Evolutionary conservation across 768 basidiomycete species (phyloP).

Genomic region (Collybia sp.): DNA sequence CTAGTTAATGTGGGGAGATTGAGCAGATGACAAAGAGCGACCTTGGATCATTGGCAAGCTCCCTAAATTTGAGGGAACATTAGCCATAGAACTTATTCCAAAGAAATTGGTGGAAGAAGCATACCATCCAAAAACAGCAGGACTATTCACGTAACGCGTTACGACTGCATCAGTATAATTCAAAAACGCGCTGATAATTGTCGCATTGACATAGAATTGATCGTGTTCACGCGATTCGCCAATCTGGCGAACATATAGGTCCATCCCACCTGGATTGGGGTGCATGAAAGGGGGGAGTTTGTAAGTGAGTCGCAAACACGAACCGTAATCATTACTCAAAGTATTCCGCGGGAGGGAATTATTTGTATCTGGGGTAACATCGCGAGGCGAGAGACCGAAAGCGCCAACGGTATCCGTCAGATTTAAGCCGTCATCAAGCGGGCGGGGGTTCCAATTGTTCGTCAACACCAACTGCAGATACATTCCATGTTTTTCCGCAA

Average conservation of each 20-base stretch:
- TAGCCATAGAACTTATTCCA: too few relatives aligned
- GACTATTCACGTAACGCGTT: conserved; percentile 47
- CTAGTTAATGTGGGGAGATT: conserved; percentile 2
- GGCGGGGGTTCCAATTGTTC: conserved; percentile 47
- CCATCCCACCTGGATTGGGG: conserved; percentile 51
- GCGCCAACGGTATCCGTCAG: neutral
- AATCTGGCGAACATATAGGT: conserved; percentile 54
- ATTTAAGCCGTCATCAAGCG: conserved; percentile 3
- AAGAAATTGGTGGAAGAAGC: conserved; percentile 5
- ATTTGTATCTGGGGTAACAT: conserved; percentile 37
- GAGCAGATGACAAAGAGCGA: conserved; percentile 12
- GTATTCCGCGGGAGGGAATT: conserved; percentile 43
- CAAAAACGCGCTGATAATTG: conserved; percentile 45
- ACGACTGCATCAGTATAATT: conserved; percentile 55
- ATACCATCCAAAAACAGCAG: conserved; percentile 50
- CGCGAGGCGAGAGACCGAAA: conserved; percentile 8
- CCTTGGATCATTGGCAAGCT: conserved; percentile 66
- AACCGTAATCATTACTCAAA: conserved; percentile 62
- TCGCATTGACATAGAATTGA: conserved; percentile 51
- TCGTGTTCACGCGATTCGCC: conserved; percentile 42
- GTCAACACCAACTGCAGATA: conserved; percentile 53
- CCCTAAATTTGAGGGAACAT: conserved; percentile 29
- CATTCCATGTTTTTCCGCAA: conserved; percentile 51
- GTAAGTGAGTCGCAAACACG: conserved; percentile 7
- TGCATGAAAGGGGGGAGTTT: neutral